phyloP scores from a whole-genome alignment of 148 eudicot genomes.

The Chenopodium album region DNA sequence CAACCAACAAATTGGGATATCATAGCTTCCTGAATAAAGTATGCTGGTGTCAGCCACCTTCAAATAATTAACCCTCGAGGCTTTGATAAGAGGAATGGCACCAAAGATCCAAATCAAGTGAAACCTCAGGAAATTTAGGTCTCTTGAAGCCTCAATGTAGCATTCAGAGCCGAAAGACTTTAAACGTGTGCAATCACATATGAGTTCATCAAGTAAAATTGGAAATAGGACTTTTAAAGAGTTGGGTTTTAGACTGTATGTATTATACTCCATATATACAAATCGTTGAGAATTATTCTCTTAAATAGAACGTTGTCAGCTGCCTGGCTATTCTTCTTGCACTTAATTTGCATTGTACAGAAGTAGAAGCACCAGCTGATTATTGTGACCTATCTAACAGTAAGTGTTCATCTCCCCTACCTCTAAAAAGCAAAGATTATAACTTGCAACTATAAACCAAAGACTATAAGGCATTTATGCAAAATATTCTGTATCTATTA shows the following conservation, averaged over 20 bases:
- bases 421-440: not conserved
- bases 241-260: not conserved
- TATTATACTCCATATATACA: not conserved
- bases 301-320: not conserved
- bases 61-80: not conserved
- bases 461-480: not conserved
- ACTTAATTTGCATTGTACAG: not conserved
- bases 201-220: not conserved
- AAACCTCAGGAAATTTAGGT: not conserved
- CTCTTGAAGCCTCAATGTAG: not conserved
- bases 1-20: not conserved
- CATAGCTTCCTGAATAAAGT: not conserved
- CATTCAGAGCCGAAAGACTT: not conserved
- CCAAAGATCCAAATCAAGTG: not conserved
- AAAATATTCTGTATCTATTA: not conserved
- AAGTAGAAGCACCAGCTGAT: not conserved
- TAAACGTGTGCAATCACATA: not conserved
- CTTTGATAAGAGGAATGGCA: not conserved
- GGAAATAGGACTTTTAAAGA: not conserved
- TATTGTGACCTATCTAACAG: not conserved
- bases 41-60: not conserved
- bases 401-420: not conserved
- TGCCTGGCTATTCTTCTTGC: not conserved
- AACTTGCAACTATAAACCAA: not conserved
- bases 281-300: not conserved